A percentile compares a stretch with the other conserved stretches of the same genome.
These are phyloP conservation scores for Kuraishia piskuri DNA, from an alignment of 805 yeast species.

Conservation along the genomic window DNA sequence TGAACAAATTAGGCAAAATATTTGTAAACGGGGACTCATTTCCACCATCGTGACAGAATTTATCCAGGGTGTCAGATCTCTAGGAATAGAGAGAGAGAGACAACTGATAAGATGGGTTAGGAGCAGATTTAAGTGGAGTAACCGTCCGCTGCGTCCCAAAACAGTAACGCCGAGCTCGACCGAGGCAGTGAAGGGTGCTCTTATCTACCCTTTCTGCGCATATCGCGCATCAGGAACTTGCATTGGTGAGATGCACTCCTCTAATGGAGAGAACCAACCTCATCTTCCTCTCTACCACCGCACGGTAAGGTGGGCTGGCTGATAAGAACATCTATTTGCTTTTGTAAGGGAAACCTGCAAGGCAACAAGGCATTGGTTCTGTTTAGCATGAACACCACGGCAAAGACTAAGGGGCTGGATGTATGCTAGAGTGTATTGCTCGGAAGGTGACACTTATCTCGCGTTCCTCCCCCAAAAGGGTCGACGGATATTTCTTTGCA, in stretches of 20 bases:
- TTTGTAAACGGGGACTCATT: neutral
- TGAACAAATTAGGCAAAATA: neutral
- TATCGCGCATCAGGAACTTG: neutral
- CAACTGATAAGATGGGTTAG: neutral
- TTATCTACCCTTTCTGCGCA: neutral
- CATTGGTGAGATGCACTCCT: neutral
- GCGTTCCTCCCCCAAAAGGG: too few relatives aligned
- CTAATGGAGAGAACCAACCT: neutral
- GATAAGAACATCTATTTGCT: neutral
- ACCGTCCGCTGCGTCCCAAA: neutral
- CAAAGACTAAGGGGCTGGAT: too few relatives aligned
- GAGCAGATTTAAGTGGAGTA: neutral
- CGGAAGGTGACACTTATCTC: neutral
- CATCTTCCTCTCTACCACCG: neutral
- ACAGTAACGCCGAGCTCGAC: neutral
- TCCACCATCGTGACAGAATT: neutral
- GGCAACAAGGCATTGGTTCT: neutral
- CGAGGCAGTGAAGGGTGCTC: neutral
- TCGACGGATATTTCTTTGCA: neutral
- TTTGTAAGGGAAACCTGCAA: neutral
- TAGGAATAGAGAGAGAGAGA: too few relatives aligned
- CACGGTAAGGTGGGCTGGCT: neutral
- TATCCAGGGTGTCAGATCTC: too few relatives aligned
- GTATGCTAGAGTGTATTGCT: too few relatives aligned
- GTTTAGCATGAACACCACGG: neutral